phyloP scores from a whole-genome alignment of 768 basidiomycete species.

The Cystofilobasidium ferigula region DNA sequence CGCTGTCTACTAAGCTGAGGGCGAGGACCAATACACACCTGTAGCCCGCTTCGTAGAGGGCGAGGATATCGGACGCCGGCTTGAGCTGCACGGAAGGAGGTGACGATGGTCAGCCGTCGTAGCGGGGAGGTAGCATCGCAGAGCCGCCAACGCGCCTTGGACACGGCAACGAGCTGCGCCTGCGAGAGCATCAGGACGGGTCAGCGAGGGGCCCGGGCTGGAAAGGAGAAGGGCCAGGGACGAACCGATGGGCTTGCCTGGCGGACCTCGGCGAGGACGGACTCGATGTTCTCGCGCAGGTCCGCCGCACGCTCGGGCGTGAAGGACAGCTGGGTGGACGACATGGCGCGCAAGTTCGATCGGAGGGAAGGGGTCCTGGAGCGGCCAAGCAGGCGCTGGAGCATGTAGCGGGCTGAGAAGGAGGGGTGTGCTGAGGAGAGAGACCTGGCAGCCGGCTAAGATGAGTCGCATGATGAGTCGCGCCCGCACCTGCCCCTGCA shows the following conservation, averaged over 20 bases:
- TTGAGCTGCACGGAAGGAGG: conserved; percentile 47
- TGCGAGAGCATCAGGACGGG: not conserved
- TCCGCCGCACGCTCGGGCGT: conserved; percentile 35
- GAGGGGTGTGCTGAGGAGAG: too few relatives aligned
- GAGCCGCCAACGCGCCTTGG: not conserved
- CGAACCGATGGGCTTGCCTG: not conserved
- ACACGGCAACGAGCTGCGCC: conserved; percentile 8
- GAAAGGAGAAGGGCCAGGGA: not conserved
- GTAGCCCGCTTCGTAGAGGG: conserved; percentile 69
- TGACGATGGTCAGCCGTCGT: not conserved
- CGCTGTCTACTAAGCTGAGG: not conserved
- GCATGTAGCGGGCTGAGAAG: too few relatives aligned
- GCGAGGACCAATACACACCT: not conserved
- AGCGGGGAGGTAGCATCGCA: not conserved
- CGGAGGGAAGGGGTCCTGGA: too few relatives aligned
- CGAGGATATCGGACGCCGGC: conserved; percentile 71
- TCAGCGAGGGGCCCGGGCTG: not conserved
- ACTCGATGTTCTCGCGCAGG: conserved; percentile 35
- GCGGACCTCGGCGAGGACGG: conserved; percentile 32
- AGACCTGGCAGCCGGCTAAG: too few relatives aligned
- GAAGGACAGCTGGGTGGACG: conserved; percentile 25
- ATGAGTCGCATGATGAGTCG: too few relatives aligned
- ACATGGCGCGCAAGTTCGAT: conserved; percentile 7
- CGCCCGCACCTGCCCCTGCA: too few relatives aligned
- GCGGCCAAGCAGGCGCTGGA: too few relatives aligned